Percentiles rank a stretch among this genome's conserved stretches.
Conservation (phyloP, 768 basidiomycete species). For the Suillus placidus region DNA sequence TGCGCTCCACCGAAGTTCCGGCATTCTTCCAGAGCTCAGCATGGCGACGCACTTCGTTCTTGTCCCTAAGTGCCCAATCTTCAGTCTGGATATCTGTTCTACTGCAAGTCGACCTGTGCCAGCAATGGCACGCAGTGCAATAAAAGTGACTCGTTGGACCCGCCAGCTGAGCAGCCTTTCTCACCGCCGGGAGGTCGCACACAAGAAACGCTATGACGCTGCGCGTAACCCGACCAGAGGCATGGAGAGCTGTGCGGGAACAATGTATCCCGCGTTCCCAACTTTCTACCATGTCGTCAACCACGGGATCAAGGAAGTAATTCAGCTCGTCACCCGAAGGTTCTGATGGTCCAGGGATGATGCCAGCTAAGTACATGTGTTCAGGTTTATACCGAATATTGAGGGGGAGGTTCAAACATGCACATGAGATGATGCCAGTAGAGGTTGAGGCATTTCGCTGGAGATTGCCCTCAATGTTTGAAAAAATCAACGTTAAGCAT, state of each 20-base stretch:
- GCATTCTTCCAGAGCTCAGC: conserved; percentile 23
- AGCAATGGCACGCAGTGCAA: conserved; percentile 35
- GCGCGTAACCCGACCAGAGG: conserved; percentile 22
- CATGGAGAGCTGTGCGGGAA: conserved; percentile 18
- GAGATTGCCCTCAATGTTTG: conserved; percentile 35
- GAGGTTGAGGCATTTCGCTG: conserved; percentile 30
- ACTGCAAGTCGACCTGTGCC: conserved; percentile 15
- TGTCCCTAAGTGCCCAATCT: conserved; percentile 20
- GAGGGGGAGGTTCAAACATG: conserved; percentile 37
- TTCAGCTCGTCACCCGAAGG: conserved; percentile 37
- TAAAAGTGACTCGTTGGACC: conserved; percentile 24
- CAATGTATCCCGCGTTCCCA: conserved; percentile 37
- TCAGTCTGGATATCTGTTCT: conserved; percentile 10
- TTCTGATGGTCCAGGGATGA: conserved; percentile 42
- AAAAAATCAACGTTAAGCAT: conserved; percentile 38
- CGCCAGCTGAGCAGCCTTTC: conserved; percentile 24
- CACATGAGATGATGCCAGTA: conserved; percentile 17
- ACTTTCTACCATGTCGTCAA: conserved; percentile 32
- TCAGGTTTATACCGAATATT: conserved; percentile 36
- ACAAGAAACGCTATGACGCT: conserved; percentile 32
- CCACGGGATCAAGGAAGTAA: conserved; percentile 37
- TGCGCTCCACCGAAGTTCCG: not conserved
- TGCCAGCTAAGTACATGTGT: conserved; percentile 41
- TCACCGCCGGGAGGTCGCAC: conserved; percentile 41
- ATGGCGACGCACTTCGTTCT: conserved; percentile 2